Base-by-base conservation (phyloP, 352 stramenopile species). In the Phytophthora vignae region DNA sequence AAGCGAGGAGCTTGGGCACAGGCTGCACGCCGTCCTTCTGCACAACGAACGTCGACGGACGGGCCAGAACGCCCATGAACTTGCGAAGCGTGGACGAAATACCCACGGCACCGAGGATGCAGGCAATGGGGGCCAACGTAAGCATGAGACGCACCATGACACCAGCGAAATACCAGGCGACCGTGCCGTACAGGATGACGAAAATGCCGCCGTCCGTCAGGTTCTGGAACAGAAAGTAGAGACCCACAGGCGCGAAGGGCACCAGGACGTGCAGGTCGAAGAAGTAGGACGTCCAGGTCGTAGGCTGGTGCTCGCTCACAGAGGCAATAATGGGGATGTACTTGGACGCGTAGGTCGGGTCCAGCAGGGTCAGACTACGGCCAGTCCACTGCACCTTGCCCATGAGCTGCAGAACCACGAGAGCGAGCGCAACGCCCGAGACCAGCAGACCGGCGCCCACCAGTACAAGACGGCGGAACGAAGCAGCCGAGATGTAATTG, bases 271-370 rank as follows among this genome's bases (percentile, higher is more conserved):
- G 91, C 27, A 98, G 78, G 72, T 98, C 91, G 70, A 98, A 96
- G 76, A 97, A 98, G 87, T 97, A 98, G 50, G 94, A 96, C 33
- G 94, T 97, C 92, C 92, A 98, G 55, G 90, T 97, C 46, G 95
- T 97, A 33, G 95, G 94, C 80, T 98, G 95, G 81, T 98, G 95
- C 74, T 98, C 95, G 40, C 87, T 94, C 29, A 98, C 94, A 0
- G 90, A 98, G 14, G 93, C 95, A 74, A 98, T 98, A 73, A 98
- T 98, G 12, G 95, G 95, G 60, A 98, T 98, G 81, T 98, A 98
- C 84, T 97, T 98, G 79, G 84, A 93, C 27, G 92, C 91, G 73
- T 98, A 98, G 19, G 92, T 98, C 38, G 93, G 93, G 69, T 98
- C 94, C 40, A 98, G 73, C 46, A 98, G 74, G 29, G 93, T 98